A percentile compares a stretch with the other conserved stretches of the same genome.
These are phyloP conservation scores for Beauveria asiatica DNA, from an alignment of 2,329 filamentous ascomycete genomes.

Conservation along the genomic window DNA sequence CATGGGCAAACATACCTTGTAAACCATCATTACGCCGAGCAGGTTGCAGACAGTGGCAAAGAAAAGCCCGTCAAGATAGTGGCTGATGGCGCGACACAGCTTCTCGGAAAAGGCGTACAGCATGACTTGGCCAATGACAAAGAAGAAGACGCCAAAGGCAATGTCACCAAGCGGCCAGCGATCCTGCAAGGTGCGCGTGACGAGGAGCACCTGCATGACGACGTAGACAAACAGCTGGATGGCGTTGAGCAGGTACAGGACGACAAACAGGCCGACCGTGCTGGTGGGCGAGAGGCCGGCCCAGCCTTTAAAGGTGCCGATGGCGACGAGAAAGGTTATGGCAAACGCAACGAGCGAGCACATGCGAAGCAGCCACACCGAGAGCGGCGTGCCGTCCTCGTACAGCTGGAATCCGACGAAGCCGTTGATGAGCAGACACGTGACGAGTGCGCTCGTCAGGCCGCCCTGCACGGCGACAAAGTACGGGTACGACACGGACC, in stretches of 20 bases:
- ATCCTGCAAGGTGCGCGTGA: constrained; percentile 83
- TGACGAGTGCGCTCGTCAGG: constrained; percentile 75
- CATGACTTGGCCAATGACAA: constrained; percentile 84
- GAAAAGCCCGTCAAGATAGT: constrained; percentile 92
- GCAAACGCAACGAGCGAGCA: constrained; percentile 74
- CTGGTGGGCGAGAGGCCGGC: constrained; percentile 77
- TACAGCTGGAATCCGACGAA: constrained; percentile 98
- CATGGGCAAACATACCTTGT: constrained; percentile 59
- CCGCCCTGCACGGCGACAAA: constrained; percentile 85
- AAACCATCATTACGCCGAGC: constrained; percentile 97
- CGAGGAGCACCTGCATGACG: constrained; percentile 78
- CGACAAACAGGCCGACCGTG: constrained; percentile 81
- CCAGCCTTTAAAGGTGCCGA: constrained; percentile 90
- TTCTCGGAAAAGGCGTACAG: constrained; percentile 81
- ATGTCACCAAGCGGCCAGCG: constrained; percentile 94
- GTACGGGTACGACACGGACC: constrained; percentile 74
- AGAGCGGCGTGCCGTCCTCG: constrained; percentile 89
- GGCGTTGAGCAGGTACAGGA: constrained; percentile 85
- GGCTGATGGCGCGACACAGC: constrained; percentile 76
- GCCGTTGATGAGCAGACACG: constrained; percentile 87
- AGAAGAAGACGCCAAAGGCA: constrained; percentile 81
- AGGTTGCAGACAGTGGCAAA: constrained; percentile 92
- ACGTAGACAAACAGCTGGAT: constrained; percentile 81
- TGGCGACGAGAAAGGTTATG: constrained; percentile 76
- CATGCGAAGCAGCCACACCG: constrained; percentile 82